Conservation (phyloP, 139 green algal species). For the Coelastrella sp. region DNA sequence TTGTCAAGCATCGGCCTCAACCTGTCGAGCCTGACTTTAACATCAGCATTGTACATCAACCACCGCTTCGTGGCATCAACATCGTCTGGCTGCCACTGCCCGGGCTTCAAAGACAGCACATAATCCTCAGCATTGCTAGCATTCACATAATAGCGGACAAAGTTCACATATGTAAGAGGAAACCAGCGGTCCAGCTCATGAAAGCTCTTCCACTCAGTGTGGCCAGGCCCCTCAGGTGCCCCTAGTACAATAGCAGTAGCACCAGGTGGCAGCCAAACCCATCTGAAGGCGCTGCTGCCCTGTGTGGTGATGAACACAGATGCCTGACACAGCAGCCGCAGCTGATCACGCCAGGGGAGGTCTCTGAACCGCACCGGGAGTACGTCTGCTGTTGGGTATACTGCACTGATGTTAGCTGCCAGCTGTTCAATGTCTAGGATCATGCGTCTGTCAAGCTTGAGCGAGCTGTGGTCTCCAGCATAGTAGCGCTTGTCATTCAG, state of each 20-base stretch:
- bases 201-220: not conserved
- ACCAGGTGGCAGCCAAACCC: not conserved
- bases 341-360: not conserved
- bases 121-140: not conserved
- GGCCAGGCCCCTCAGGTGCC: not conserved
- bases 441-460: not conserved
- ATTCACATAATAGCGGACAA: not conserved
- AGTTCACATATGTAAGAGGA: not conserved
- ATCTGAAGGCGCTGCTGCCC: constrained; percentile 1
- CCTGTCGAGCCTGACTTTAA: not conserved
- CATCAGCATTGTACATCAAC: constrained; percentile 13
- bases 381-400: constrained; percentile 2
- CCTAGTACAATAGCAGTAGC: not conserved
- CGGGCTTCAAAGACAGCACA: not conserved
- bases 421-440: not conserved
- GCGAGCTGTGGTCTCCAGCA: not conserved
- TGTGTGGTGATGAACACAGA: not conserved
- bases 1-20: too few species aligned
- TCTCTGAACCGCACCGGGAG: not conserved
- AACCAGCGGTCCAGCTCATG: constrained; percentile 23
- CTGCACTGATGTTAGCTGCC: not conserved
- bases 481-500: constrained; percentile 1
- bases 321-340: not conserved
- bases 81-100: not conserved
- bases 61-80: not conserved